These are phyloP conservation scores for Cephaloascus albidus DNA, from an alignment of 805 yeast species.

Conservation along the genomic window DNA sequence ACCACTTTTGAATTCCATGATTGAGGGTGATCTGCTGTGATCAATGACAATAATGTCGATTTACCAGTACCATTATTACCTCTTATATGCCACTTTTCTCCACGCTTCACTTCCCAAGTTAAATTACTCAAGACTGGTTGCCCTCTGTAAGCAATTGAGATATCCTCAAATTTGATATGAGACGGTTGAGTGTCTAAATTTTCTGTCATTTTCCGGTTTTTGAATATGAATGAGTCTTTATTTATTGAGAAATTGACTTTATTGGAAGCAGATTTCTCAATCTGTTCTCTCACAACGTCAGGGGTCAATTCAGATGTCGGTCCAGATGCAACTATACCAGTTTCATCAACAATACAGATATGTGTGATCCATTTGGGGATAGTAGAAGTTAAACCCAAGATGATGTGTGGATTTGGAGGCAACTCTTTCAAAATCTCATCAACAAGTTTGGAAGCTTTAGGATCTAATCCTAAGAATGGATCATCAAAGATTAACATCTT, in stretches of 20 bases:
- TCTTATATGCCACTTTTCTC: conserved; percentile 80
- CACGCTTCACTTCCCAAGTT: conserved; percentile 55
- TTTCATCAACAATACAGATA: conserved; percentile 49
- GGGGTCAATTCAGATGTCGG: conserved; percentile 15
- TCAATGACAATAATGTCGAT: conserved; percentile 73
- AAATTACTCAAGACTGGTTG: conserved; percentile 50
- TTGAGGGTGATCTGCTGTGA: conserved; percentile 95
- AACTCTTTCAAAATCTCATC: conserved; percentile 39
- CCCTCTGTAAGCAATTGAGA: conserved; percentile 61
- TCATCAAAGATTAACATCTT: conserved; percentile 71
- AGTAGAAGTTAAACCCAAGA: conserved; percentile 72
- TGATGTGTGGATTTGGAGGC: conserved; percentile 42
- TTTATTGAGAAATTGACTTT: conserved; percentile 1
- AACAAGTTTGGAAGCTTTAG: conserved; percentile 53
- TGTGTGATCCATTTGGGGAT: conserved; percentile 78
- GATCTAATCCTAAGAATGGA: conserved; percentile 88
- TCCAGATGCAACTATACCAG: conserved; percentile 48
- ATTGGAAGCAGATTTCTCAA: conserved; percentile 1
- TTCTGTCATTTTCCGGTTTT: not conserved
- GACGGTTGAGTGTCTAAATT: conserved; percentile 5
- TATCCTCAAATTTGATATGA: conserved; percentile 39
- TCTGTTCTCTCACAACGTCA: conserved; percentile 7
- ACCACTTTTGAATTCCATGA: conserved; percentile 73
- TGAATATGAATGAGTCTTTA: not conserved
- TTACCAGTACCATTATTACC: conserved; percentile 94